A percentile compares a stretch with the other conserved stretches of the same genome.
These are phyloP conservation scores for Rhizopogon vulgaris DNA, from an alignment of 768 basidiomycete genomes.

Conservation along the genomic window DNA sequence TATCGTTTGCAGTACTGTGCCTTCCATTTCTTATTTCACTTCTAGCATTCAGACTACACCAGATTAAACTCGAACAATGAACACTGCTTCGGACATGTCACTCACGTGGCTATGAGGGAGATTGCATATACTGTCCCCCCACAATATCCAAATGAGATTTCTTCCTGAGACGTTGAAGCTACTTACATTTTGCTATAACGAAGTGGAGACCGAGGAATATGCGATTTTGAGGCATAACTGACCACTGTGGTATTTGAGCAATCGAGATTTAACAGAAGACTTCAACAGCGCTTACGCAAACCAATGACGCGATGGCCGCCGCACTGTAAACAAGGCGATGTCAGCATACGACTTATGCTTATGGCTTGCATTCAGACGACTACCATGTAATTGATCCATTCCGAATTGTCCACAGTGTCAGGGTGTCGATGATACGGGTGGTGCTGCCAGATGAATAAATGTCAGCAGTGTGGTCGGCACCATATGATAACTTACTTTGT, in stretches of 20 bases:
- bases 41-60: slow-evolving; percentile 16
- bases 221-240: slow-evolving; percentile 16
- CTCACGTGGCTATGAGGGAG: slow-evolving; percentile 20
- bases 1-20: not conserved
- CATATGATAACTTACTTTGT: slow-evolving; percentile 24
- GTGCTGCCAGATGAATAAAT: slow-evolving; percentile 8
- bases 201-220: slow-evolving; percentile 20
- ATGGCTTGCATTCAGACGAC: not conserved
- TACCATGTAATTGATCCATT: slow-evolving; percentile 19
- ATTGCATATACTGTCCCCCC: slow-evolving; percentile 17
- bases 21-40: slow-evolving; percentile 3
- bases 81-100: not conserved
- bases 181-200: slow-evolving; percentile 17
- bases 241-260: slow-evolving; percentile 9
- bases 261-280: not conserved
- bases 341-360: not conserved
- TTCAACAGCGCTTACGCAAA: slow-evolving; percentile 11
- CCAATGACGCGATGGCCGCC: slow-evolving; percentile 10
- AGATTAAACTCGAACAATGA: not conserved
- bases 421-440: slow-evolving; percentile 14
- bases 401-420: slow-evolving; percentile 17
- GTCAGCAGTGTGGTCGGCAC: not conserved
- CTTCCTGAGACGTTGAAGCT: not conserved
- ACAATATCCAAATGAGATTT: not conserved
- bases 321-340: slow-evolving; percentile 4